A percentile compares a stretch with the other conserved stretches of the same genome.
These are phyloP conservation scores for Silene conica DNA, from an alignment of 148 eudicot genomes.

Conservation along the genomic window DNA sequence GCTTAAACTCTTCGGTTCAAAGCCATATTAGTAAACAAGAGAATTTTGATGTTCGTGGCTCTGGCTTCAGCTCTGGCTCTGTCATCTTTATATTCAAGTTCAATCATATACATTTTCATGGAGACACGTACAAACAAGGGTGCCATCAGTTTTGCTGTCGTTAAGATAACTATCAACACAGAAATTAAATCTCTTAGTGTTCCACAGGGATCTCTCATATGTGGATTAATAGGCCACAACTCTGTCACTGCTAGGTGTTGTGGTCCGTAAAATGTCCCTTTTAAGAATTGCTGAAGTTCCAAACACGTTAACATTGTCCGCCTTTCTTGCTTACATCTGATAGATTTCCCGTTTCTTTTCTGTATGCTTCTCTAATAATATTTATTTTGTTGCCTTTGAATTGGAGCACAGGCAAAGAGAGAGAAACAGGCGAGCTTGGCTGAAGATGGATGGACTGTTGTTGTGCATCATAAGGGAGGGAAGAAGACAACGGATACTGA, in stretches of 20 bases:
- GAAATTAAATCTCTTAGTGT: neutral
- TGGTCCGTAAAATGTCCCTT: neutral
- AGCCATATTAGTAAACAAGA: neutral
- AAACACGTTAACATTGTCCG: neutral
- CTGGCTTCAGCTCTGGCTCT: no score
- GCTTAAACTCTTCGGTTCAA: no score
- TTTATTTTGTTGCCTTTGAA: conserved; percentile 10
- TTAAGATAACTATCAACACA: neutral
- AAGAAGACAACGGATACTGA: conserved; percentile 87
- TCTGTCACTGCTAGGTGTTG: neutral
- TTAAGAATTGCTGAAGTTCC: neutral
- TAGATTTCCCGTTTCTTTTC: neutral
- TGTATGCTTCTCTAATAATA: neutral
- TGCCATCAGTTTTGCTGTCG: neutral
- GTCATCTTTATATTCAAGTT: neutral
- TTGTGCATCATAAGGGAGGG: conserved; percentile 77
- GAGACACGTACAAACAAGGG: neutral
- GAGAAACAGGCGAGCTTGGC: conserved; percentile 64
- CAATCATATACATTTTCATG: neutral
- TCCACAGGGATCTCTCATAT: neutral
- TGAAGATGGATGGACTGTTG: conserved; percentile 97
- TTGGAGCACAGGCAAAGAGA: conserved; percentile 48
- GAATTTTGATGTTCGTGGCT: neutral
- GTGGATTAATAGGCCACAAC: neutral
- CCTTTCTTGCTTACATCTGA: neutral